Percentiles rank a stretch among this genome's conserved stretches.
phyloP scores from a whole-genome alignment of 163 green algal species.

The Prototheca cutis region DNA sequence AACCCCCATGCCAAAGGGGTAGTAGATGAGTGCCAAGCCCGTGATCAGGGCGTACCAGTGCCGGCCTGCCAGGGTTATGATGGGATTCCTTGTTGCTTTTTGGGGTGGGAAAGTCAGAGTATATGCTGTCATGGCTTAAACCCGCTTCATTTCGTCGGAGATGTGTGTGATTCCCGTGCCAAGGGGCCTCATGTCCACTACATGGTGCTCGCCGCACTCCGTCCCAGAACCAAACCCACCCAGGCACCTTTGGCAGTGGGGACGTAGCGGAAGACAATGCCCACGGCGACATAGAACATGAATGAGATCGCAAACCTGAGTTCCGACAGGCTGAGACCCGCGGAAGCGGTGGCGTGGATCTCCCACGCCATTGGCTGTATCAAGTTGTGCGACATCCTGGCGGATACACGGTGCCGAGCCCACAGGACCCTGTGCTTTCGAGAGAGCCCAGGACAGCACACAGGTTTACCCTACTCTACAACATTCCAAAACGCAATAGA shows the following conservation, averaged over 20 bases:
- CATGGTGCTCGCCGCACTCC: too few relatives aligned
- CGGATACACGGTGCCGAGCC: background rate
- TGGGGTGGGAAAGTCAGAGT: too few relatives aligned
- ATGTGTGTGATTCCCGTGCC: background rate
- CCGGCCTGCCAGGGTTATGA: constrained; percentile 32
- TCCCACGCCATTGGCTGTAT: constrained; percentile 1
- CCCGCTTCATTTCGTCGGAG: too few relatives aligned
- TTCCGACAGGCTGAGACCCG: background rate
- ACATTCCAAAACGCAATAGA: too few relatives aligned
- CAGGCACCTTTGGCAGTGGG: background rate
- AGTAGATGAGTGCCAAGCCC: constrained; percentile 74
- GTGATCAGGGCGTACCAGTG: constrained; percentile 61
- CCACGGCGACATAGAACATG: background rate
- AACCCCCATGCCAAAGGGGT: constrained; percentile 67
- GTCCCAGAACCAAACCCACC: too few relatives aligned
- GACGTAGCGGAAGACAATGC: background rate
- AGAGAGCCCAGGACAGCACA: too few relatives aligned
- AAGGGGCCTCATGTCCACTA: background rate
- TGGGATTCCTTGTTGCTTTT: background rate
- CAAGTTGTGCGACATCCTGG: background rate
- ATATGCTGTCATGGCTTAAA: too few relatives aligned
- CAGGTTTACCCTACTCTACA: too few relatives aligned
- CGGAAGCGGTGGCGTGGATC: background rate
- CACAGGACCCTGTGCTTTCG: too few relatives aligned
- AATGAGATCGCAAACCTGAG: background rate